Evolutionary conservation across 306 rosid genomes (phyloP).

Genomic region (Cicer cuneatum): DNA sequence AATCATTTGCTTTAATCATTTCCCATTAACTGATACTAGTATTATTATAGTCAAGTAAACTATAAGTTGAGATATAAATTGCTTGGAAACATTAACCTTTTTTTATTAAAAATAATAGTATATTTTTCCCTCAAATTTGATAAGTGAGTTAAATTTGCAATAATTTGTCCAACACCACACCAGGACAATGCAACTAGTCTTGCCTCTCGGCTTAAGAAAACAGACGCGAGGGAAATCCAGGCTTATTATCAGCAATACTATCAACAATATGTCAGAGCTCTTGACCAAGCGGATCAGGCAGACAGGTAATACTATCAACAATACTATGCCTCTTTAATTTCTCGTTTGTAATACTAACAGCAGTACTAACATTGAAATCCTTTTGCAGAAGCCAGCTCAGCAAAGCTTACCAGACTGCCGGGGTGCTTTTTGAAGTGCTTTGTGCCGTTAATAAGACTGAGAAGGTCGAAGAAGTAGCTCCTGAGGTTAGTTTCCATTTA

Average conservation of each 20-base stretch:
- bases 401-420: conserved; percentile 93
- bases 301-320: conserved; percentile 64
- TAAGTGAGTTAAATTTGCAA: background rate
- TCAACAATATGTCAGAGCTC: conserved; percentile 85
- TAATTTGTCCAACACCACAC: conserved; percentile 36
- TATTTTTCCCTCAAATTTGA: too few relatives aligned
- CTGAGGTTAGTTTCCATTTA: conserved; percentile 73
- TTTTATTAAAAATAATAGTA: too few relatives aligned
- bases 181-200: conserved; percentile 91
- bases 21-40: too few relatives aligned
- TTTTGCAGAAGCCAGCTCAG: conserved; percentile 87
- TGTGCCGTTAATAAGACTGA: conserved; percentile 96
- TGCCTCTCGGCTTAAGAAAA: conserved; percentile 77
- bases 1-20: too few relatives aligned
- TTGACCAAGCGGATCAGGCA: conserved; percentile 88
- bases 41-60: too few relatives aligned
- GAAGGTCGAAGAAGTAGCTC: conserved; percentile 98
- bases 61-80: too few relatives aligned
- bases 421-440: conserved; percentile 95
- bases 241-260: conserved; percentile 92
- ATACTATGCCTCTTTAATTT: background rate
- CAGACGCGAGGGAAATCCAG: conserved; percentile 94
- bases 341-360: background rate
- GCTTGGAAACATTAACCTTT: too few relatives aligned
- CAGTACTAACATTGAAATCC: conserved; percentile 29